phyloP scores from a whole-genome alignment of 495 filamentous ascomycete species.

The Aeminium ludgeri region DNA sequence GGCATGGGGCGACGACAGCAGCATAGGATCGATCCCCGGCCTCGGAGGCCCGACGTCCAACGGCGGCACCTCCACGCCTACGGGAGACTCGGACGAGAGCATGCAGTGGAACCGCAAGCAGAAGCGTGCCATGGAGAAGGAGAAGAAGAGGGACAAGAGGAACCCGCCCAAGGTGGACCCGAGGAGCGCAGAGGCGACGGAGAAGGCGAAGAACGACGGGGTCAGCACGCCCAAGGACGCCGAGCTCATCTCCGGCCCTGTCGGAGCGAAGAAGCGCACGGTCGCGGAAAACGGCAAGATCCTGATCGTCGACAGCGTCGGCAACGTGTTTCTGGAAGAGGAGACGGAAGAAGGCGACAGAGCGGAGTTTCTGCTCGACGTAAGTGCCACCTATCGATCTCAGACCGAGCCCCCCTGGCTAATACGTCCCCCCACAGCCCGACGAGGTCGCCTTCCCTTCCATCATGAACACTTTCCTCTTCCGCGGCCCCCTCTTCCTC shows the following conservation, averaged over 20 bases:
- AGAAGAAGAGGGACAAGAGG: constrained; percentile 58
- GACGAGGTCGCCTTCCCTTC: constrained; percentile 26
- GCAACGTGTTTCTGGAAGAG: constrained; percentile 85
- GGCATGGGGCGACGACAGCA: constrained; percentile 71
- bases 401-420: not conserved
- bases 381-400: constrained; percentile 25
- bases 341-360: constrained; percentile 69
- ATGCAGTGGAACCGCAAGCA: constrained; percentile 66
- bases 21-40: constrained; percentile 50
- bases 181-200: constrained; percentile 28
- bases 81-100: constrained; percentile 23
- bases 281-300: constrained; percentile 90
- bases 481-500: constrained; percentile 25
- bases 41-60: constrained; percentile 33
- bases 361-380: constrained; percentile 70
- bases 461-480: constrained; percentile 26
- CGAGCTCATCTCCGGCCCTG: constrained; percentile 26
- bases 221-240: constrained; percentile 26
- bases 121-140: constrained; percentile 71
- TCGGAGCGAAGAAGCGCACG: constrained; percentile 63
- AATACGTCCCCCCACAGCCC: constrained; percentile 17
- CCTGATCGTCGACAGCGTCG: constrained; percentile 74
- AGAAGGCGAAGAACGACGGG: constrained; percentile 26
- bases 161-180: constrained; percentile 32
- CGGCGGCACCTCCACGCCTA: constrained; percentile 23